Percentiles rank a stretch among this genome's conserved stretches.
These are phyloP conservation scores for Asterella californica DNA, from an alignment of 225 moss, liverwort and hornwort genomes.

Conservation along the genomic window DNA sequence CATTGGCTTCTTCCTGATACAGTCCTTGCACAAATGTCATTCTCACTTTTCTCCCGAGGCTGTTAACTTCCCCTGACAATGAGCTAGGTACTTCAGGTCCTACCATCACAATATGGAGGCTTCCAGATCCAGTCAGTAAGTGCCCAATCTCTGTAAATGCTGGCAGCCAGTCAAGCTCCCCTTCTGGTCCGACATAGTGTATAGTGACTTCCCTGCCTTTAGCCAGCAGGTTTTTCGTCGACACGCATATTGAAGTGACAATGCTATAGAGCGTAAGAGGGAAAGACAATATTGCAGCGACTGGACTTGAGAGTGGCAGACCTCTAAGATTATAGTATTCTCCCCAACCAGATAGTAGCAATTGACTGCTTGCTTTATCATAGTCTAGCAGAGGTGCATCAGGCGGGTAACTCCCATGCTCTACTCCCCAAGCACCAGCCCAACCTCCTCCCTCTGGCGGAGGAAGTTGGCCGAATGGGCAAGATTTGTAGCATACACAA, in stretches of 20 bases:
- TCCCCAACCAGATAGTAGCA: constrained; percentile 54
- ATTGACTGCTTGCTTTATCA: constrained; percentile 36
- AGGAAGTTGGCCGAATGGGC: constrained; percentile 53
- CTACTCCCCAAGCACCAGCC: constrained; percentile 57
- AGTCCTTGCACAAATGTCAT: constrained; percentile 56
- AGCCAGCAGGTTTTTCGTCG: constrained; percentile 49
- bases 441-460: constrained; percentile 55
- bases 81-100: constrained; percentile 58
- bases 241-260: constrained; percentile 48
- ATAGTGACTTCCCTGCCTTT: constrained; percentile 58
- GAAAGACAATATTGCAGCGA: constrained; percentile 47
- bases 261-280: constrained; percentile 45
- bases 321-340: constrained; percentile 56
- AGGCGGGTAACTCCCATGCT: constrained; percentile 58
- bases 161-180: constrained; percentile 61
- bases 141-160: constrained; percentile 59
- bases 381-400: constrained; percentile 57
- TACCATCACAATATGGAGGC: constrained; percentile 51
- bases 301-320: constrained; percentile 49
- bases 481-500: constrained; percentile 48
- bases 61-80: constrained; percentile 49
- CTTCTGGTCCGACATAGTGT: constrained; percentile 59
- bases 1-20: constrained; percentile 60
- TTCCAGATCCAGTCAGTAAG: constrained; percentile 47
- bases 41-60: constrained; percentile 47